phyloP scores from a whole-genome alignment of 2,329 filamentous ascomycete species.

The Pseudogymnoascus sp. region DNA sequence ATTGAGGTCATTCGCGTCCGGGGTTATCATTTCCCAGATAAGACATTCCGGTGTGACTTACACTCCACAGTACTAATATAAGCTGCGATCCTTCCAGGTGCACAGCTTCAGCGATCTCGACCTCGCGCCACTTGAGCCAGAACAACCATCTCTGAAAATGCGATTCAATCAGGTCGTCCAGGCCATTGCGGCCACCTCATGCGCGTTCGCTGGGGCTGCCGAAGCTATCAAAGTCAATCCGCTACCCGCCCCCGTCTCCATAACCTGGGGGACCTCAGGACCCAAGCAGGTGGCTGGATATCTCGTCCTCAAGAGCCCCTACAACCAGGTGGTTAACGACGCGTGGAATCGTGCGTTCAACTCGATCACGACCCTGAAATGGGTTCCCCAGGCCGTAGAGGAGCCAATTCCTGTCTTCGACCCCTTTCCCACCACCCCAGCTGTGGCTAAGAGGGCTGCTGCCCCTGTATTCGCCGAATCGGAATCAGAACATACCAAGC shows the following conservation, averaged over 20 bases:
- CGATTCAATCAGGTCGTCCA: constrained; percentile 13
- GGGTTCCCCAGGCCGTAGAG: constrained; percentile 46
- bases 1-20: not conserved
- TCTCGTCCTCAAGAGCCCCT: constrained; percentile 32
- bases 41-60: constrained; percentile 2
- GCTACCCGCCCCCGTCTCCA: constrained; percentile 44
- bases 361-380: constrained; percentile 41
- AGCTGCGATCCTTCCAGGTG: not conserved
- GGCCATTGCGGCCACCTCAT: constrained; percentile 8
- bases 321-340: constrained; percentile 33
- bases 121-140: not conserved
- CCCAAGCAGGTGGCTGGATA: constrained; percentile 34
- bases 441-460: constrained; percentile 15
- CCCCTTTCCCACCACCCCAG: constrained; percentile 39
- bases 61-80: constrained; percentile 3
- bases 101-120: not conserved
- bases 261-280: constrained; percentile 45
- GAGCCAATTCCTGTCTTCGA: constrained; percentile 42
- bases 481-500: constrained; percentile 19
- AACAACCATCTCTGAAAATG: constrained; percentile 13
- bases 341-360: constrained; percentile 44
- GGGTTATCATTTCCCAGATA: constrained; percentile 7
- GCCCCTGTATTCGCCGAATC: not conserved
- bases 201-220: constrained; percentile 30
- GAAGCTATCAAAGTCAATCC: constrained; percentile 44